Evolutionary conservation across 371 early-diverging fungal genomes (phyloP).

Genomic region (Coemansia sp.): DNA sequence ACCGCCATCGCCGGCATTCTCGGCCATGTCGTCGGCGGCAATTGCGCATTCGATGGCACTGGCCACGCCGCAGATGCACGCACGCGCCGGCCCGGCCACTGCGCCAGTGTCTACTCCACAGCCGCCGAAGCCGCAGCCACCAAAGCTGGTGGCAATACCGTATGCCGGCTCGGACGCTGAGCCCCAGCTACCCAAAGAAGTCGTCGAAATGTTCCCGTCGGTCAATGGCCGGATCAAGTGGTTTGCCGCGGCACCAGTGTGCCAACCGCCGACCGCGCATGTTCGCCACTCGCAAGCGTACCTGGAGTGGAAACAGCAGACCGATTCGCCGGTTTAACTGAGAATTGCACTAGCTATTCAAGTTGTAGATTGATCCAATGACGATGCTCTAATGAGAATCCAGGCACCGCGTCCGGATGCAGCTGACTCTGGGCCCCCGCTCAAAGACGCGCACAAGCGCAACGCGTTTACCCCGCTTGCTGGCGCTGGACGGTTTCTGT

Average conservation of each 20-base stretch:
- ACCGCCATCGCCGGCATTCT: constrained; percentile 6
- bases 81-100: constrained; percentile 1
- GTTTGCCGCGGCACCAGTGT: constrained; percentile 36
- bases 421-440: too few relatives aligned
- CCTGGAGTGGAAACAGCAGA: constrained; percentile 13
- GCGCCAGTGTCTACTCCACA: background rate
- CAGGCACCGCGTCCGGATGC: too few relatives aligned
- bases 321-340: background rate
- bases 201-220: constrained; percentile 33
- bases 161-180: constrained; percentile 13
- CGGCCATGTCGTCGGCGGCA: background rate
- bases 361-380: background rate
- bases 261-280: background rate
- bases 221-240: constrained; percentile 31
- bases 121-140: constrained; percentile 14
- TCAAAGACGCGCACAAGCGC: constrained; percentile 19
- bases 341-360: too few relatives aligned
- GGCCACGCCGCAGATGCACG: background rate
- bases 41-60: background rate
- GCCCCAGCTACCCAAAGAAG: constrained; percentile 24
- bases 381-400: too few relatives aligned
- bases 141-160: constrained; percentile 8
- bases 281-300: constrained; percentile 24
- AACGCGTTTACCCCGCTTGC: constrained; percentile 44
- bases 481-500: constrained; percentile 5